Evolutionary conservation across 441 rosid species (phyloP), one percentile per base, ranked within the genome.

Genomic region (Arabidopsis hybrid): DNA sequence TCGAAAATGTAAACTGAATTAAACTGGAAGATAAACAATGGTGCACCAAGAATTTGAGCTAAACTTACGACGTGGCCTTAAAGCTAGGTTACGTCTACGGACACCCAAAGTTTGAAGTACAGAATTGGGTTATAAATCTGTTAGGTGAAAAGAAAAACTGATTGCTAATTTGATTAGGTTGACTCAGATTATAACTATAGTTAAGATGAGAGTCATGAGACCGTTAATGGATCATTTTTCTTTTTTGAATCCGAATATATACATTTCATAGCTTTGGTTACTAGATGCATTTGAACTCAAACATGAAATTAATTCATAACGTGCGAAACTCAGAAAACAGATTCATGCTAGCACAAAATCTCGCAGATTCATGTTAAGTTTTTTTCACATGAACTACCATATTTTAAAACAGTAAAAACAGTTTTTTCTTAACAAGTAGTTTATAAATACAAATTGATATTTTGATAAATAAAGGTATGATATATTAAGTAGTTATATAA

Each of bases 51-150:
- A 3, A 26, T 12, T 43, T 8, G 52, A 43, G n/a, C 8, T 29
- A 8, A 62, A 5, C n/a, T 38, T 6, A 39, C 49, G 49, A 21
- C 34, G 34, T 60, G 17, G 21, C 5, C 16, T 42, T 5, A 7
- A 17, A 61, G 65, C 50, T 61, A 40, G 21, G 17, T 61, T n/a
- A n/a, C 18, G 38, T 57, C 36, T 34, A 35, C 21, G 61, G 9
- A 26, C 2, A 21, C 34, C 34, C 14, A 52, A 52, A 52, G 58
- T 52, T 52, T 29, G 8, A 26, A 26, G 58, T 26, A 26, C 35
- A 9, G 16, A 32, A 35, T 9, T 58, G 7, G 62, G 62, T 35
- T 16, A 16, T 58, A 5, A 10, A 5, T 17, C n/a, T 35, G 62
- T 17, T 58, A 8, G 13, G 26, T 34, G 29, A 55, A 55, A 55